phyloP scores from a whole-genome alignment of 495 filamentous ascomycete genomes.

The Cenococcum geophilum region DNA sequence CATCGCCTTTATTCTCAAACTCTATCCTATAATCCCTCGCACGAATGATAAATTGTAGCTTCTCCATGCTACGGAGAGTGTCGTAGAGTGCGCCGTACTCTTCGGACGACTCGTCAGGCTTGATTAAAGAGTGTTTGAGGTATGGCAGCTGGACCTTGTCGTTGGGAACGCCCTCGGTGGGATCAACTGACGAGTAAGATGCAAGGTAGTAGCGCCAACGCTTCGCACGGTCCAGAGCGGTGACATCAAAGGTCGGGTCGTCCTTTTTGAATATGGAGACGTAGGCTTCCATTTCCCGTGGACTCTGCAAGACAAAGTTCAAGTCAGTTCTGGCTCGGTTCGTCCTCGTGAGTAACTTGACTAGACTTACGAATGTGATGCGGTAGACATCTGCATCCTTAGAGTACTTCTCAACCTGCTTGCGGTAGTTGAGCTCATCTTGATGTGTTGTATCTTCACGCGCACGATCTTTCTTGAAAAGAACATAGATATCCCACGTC shows the following conservation, averaged over 20 bases:
- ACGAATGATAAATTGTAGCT: conserved; percentile 18
- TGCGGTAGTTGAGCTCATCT: conserved; percentile 77
- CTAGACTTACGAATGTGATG: conserved; percentile 68
- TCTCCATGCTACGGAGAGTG: conserved; percentile 17
- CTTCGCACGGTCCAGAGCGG: conserved; percentile 43
- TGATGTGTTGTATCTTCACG: conserved; percentile 76
- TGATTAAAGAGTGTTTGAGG: conserved; percentile 67
- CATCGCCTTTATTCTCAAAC: conserved; percentile 14
- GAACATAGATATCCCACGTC: conserved; percentile 74
- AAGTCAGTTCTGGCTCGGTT: conserved; percentile 8
- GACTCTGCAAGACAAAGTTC: conserved; percentile 21
- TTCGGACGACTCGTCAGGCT: conserved; percentile 44
- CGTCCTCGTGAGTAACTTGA: neutral
- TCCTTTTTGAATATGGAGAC: conserved; percentile 70
- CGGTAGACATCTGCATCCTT: conserved; percentile 88
- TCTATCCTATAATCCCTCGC: conserved; percentile 17
- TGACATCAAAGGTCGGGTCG: conserved; percentile 71
- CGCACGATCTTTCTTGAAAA: conserved; percentile 74
- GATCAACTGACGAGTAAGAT: conserved; percentile 78
- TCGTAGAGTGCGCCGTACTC: conserved; percentile 27
- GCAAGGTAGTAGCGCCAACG: conserved; percentile 92
- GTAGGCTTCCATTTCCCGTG: conserved; percentile 52
- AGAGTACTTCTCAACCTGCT: conserved; percentile 76
- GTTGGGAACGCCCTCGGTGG: conserved; percentile 75
- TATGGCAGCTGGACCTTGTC: conserved; percentile 58